Evolutionary conservation across 2,329 filamentous ascomycete genomes (phyloP), one percentile per base, ranked within the genome.

Genomic region (Elsinoe ampelina): DNA sequence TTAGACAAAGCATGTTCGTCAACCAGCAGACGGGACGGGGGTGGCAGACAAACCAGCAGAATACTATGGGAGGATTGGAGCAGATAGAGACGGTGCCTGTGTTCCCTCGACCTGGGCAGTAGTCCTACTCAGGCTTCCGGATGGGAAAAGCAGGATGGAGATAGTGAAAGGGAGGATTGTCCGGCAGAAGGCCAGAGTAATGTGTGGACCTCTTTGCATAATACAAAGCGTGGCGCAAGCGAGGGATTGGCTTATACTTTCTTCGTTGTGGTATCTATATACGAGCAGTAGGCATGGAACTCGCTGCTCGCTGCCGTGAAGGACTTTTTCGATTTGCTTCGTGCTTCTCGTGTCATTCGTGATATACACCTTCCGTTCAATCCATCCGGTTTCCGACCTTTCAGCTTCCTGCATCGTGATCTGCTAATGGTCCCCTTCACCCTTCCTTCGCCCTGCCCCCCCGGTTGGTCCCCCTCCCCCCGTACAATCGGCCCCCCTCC

Each of bases 1-100:
- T 97, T 79, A 82, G 93, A 13, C 90, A 97, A 67, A 89, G 87
- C 45, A 83, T 85, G 3, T 95, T 96, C 69, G 85, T 95, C 54
- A 93, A 95, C 67, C 90, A 95, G 66, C 79, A 84, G 61, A 95
- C 90, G 0, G 91, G 92, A 0, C 79, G 88, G 70, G 89, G 89
- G 1, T 97, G 93, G 89, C 91, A 96, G 69, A 80, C 82, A 59
- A 70, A 69, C 3, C 83, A 85, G 62, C 82, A 88, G 66, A 81
- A 86, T 7, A 92, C 93, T 3, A 87, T 95, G 61, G 89, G 90
- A 3, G 81, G 81, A 1, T 68, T 93, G 55, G 88, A 96, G 67
- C 82, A 87, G 61, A 66, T 97, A 42, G 80, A 85, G 34, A 95
- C 91, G 0, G 77, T 89, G 26, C 85, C 85, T 0, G 82, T 97